Evolutionary conservation across 2,329 filamentous ascomycete genomes (phyloP).

Genomic region (Calonectria henricotiae): DNA sequence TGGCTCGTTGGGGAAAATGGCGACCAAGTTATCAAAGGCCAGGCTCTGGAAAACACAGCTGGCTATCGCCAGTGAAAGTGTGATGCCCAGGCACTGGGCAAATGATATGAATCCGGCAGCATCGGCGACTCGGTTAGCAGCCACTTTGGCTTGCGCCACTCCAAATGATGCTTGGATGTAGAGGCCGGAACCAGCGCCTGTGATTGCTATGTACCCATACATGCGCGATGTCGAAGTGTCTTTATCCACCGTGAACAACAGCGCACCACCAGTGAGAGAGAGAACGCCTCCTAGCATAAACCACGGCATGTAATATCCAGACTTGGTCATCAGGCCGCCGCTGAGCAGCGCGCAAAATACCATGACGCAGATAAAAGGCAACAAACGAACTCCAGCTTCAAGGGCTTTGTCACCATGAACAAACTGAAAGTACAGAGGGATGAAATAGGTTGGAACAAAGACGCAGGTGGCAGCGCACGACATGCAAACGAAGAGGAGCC

Average conservation of each 20-base stretch:
- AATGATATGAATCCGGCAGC: slow-evolving; percentile 55
- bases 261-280: slow-evolving; percentile 49
- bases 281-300: slow-evolving; percentile 53
- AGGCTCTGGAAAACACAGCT: slow-evolving; percentile 34
- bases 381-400: slow-evolving; percentile 2
- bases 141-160: slow-evolving; percentile 49
- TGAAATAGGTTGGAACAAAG: not conserved
- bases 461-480: not conserved
- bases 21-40: slow-evolving; percentile 12
- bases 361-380: slow-evolving; percentile 51
- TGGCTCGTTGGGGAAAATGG: not conserved
- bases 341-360: slow-evolving; percentile 57
- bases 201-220: slow-evolving; percentile 55
- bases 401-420: not conserved
- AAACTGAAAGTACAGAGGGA: slow-evolving; percentile 14
- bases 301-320: slow-evolving; percentile 59
- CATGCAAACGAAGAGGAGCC: slow-evolving; percentile 11
- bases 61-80: slow-evolving; percentile 20
- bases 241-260: slow-evolving; percentile 47
- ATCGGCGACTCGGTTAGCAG: slow-evolving; percentile 47
- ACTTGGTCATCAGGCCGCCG: slow-evolving; percentile 58
- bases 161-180: slow-evolving; percentile 54
- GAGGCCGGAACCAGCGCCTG: slow-evolving; percentile 55
- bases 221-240: slow-evolving; percentile 48
- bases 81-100: slow-evolving; percentile 51